Conservation (phyloP, 768 basidiomycete species). For the Agaricus bisporus region DNA sequence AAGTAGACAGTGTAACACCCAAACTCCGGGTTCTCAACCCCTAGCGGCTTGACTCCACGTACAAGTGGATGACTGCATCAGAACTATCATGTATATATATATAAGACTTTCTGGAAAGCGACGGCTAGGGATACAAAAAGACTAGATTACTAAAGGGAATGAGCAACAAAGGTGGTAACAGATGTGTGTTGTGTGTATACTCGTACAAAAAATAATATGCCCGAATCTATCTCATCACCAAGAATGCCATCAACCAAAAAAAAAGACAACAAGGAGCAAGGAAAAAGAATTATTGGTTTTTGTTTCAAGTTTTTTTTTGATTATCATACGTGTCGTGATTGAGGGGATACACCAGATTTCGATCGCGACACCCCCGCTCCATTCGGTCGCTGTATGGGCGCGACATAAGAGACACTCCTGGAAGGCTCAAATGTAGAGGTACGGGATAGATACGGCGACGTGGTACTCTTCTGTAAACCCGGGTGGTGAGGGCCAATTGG, state of each 20-base stretch:
- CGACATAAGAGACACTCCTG: not conserved
- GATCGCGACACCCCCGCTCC: constrained; percentile 4
- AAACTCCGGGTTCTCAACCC: too few relatives aligned
- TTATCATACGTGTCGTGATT: constrained; percentile 3
- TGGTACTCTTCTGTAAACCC: not conserved
- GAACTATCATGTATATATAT: not conserved
- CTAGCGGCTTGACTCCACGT: too few relatives aligned
- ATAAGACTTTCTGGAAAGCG: not conserved
- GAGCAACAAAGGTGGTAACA: not conserved
- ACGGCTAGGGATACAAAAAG: constrained; percentile 1
- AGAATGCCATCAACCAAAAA: not conserved
- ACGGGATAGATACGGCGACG: not conserved
- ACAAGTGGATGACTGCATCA: too few relatives aligned
- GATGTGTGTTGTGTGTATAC: not conserved
- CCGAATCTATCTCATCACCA: too few relatives aligned
- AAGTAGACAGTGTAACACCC: too few relatives aligned
- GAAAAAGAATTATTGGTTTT: too few relatives aligned
- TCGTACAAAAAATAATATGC: not conserved
- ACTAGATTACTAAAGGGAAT: not conserved
- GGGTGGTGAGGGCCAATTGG: not conserved
- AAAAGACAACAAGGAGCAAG: not conserved
- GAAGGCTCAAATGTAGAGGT: not conserved
- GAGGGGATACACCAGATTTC: constrained; percentile 4
- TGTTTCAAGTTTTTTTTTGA: not conserved
- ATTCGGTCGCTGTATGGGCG: constrained; percentile 4